Percentiles rank a stretch among this genome's conserved stretches.
These are phyloP conservation scores for Boletus holoroseus DNA, from an alignment of 1,284 basidiomycete genomes.

Conservation along the genomic window DNA sequence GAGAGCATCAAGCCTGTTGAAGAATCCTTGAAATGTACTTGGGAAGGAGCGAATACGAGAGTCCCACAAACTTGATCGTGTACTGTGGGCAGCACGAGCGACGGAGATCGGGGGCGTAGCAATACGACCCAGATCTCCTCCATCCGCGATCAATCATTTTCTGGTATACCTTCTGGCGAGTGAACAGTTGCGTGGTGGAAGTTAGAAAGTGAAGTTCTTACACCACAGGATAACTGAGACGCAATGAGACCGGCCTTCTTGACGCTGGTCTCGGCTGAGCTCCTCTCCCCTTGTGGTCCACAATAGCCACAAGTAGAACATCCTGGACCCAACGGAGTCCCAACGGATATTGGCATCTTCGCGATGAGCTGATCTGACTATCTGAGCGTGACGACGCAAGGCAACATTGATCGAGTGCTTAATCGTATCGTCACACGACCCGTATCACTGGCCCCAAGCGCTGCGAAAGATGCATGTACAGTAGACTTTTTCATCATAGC, in stretches of 20 bases:
- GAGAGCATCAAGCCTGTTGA: constrained; percentile 61
- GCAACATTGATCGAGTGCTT: neutral
- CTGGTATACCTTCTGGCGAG: constrained; percentile 56
- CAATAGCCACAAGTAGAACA: constrained; percentile 42
- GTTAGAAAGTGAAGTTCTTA: constrained; percentile 27
- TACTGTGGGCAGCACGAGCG: constrained; percentile 89
- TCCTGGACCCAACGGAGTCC: constrained; percentile 27
- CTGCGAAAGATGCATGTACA: too few relatives aligned
- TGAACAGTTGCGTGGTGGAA: constrained; percentile 4
- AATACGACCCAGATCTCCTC: constrained; percentile 79
- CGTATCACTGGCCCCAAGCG: neutral
- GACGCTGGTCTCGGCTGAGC: constrained; percentile 30
- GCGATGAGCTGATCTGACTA: neutral
- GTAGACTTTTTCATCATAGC: too few relatives aligned
- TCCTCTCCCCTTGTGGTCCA: constrained; percentile 35
- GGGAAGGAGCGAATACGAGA: constrained; percentile 4
- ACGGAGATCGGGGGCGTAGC: constrained; percentile 80
- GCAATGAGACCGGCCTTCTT: constrained; percentile 37
- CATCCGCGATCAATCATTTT: constrained; percentile 85
- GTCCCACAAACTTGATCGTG: constrained; percentile 65
- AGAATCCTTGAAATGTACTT: constrained; percentile 2
- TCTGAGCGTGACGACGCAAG: constrained; percentile 2
- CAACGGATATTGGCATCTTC: constrained; percentile 30
- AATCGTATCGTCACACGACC: neutral
- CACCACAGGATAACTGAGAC: constrained; percentile 46